phyloP scores from a whole-genome alignment of 495 filamentous ascomycete species.

The Neurospora discreta region DNA sequence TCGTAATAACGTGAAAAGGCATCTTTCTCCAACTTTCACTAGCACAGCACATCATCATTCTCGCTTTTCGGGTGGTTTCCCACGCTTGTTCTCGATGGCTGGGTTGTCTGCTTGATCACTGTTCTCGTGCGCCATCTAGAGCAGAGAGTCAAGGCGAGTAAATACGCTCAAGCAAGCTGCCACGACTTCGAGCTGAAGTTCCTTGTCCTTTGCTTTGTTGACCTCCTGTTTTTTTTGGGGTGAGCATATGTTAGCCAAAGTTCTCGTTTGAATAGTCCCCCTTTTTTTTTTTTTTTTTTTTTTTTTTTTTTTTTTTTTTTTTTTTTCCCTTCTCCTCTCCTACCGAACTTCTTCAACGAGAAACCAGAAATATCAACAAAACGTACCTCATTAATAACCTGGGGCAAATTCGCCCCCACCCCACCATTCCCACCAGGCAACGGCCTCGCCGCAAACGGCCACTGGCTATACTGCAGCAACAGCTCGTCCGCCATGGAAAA shows the following conservation, averaged over 20 bases:
- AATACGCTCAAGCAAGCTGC: conserved; percentile 95
- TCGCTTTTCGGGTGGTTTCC: not conserved
- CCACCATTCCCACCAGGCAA: conserved; percentile 46
- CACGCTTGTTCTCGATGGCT: not conserved
- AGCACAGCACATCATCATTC: not conserved
- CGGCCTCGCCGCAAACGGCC: conserved; percentile 77
- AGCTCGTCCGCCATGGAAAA: conserved; percentile 97
- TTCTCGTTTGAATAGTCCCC: not conserved
- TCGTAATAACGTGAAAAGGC: not conserved
- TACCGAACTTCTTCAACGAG: not conserved
- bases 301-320: too few relatives aligned
- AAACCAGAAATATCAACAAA: not conserved
- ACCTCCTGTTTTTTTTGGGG: conserved; percentile 43
- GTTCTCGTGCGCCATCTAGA: conserved; percentile 34
- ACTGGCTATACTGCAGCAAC: conserved; percentile 91
- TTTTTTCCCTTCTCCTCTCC: not conserved
- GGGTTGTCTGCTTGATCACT: not conserved
- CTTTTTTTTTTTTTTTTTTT: not conserved
- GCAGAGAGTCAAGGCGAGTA: conserved; percentile 86
- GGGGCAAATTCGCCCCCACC: conserved; percentile 88
- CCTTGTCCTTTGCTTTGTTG: conserved; percentile 73
- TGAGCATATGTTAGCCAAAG: not conserved
- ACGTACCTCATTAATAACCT: conserved; percentile 63
- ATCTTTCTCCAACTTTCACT: not conserved
- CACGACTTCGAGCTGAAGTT: conserved; percentile 93